Evolutionary conservation across 1,139 yeast genomes (phyloP).

Genomic region (Williopsis jadinii): DNA sequence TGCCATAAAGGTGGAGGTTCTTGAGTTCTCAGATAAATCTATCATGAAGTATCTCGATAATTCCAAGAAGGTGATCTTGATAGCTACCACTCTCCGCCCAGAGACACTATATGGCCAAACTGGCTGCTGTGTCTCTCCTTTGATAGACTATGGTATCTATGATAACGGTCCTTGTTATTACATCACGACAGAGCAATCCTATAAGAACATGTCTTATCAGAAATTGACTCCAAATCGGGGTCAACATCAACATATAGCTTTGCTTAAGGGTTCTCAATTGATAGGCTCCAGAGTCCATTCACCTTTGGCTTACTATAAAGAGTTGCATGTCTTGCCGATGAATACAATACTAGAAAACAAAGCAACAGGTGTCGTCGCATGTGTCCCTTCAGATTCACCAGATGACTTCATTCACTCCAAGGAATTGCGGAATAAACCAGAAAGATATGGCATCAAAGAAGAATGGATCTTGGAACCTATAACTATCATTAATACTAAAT

Average conservation of each 20-base stretch:
- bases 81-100: slow-evolving; percentile 97
- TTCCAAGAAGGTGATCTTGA: slow-evolving; percentile 65
- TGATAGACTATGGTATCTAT: slow-evolving; percentile 83
- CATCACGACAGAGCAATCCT: slow-evolving; percentile 93
- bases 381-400: slow-evolving; percentile 97
- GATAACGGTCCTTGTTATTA: slow-evolving; percentile 79
- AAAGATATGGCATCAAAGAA: slow-evolving; percentile 74
- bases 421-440: slow-evolving; percentile 85
- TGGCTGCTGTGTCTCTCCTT: slow-evolving; percentile 95
- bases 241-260: slow-evolving; percentile 50
- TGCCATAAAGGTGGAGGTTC: slow-evolving; percentile 74
- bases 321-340: slow-evolving; percentile 88
- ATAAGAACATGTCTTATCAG: slow-evolving; percentile 95
- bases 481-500: slow-evolving; percentile 71
- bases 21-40: slow-evolving; percentile 37
- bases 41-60: slow-evolving; percentile 33
- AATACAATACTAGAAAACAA: slow-evolving; percentile 89
- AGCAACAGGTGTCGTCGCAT: slow-evolving; percentile 99
- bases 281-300: slow-evolving; percentile 84
- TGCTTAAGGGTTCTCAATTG: slow-evolving; percentile 61
- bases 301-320: slow-evolving; percentile 65
- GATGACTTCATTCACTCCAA: slow-evolving; percentile 86
- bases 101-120: slow-evolving; percentile 99
- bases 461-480: slow-evolving; percentile 81
- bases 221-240: slow-evolving; percentile 88